Evolutionary conservation across 352 stramenopile genomes (phyloP), one percentile per base, ranked within the genome.

Genomic region (Pythium aristosporum): DNA sequence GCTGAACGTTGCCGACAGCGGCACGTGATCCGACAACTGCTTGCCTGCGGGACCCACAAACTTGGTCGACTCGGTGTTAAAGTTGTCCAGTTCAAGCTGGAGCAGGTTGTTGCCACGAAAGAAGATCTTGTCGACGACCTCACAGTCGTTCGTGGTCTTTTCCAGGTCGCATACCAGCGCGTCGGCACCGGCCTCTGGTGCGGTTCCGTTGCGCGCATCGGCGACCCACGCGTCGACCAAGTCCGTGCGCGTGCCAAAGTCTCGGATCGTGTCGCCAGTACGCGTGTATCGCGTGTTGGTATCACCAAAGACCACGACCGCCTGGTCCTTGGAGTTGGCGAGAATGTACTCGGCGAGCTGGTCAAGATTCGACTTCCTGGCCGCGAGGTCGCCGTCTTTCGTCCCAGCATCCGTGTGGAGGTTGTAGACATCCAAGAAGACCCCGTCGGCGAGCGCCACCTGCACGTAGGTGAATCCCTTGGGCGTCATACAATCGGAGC

Each of bases 101-200:
- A 68, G 39, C 44, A 62, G 18, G 11, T 51, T 51, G 67, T 76
- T 80, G 44, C 77, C 67, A 25, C 77, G 74, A 65, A 74, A 85
- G 57, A 85, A 70, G 68, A 85, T 81, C 70, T 85, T 85, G 73
- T 83, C 77, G 21, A 85, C 77, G 46, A 85, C 77, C 47, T 85
- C 77, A 46, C 77, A 85, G 42, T 71, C 57, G 49, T 79, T 72
- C 18, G 63, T 74, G 48, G 79, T 76, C 39, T 67, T 71, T 6
- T 56, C 65, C 2, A 62, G 57, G 25, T 74, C 70, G 23, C 77
- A 85, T 43, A 65, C 57, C 18, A 85, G 61, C 11, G 77, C 74
- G 11, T 73, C 68, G 0, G 72, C 71, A 12, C 74, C 77, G 18
- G 74, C 69, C 0, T 65, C 58, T 1, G 77, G 77, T 2, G 63